A percentile compares a stretch with the other conserved stretches of the same genome.
phyloP scores from a whole-genome alignment of 2,329 filamentous ascomycete species.

The Thelonectria discophora region DNA sequence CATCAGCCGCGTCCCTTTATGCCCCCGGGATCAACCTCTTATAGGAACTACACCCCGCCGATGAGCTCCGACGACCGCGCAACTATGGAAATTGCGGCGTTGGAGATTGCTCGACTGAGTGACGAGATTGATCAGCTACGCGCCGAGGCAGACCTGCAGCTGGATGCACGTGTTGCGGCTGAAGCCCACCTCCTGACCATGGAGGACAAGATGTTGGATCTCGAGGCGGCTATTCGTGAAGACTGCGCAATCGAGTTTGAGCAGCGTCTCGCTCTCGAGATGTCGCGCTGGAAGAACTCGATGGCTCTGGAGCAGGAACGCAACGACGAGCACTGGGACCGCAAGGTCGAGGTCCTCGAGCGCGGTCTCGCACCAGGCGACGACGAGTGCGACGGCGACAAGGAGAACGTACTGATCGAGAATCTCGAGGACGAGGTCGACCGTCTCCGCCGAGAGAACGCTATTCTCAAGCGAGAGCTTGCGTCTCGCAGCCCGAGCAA shows the following conservation, averaged over 20 bases:
- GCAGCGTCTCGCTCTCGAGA: slow-evolving; percentile 75
- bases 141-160: slow-evolving; percentile 74
- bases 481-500: slow-evolving; percentile 70
- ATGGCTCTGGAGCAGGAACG: slow-evolving; percentile 82
- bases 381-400: slow-evolving; percentile 60
- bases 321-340: slow-evolving; percentile 85
- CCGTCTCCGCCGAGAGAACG: slow-evolving; percentile 70
- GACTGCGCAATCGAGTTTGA: slow-evolving; percentile 92
- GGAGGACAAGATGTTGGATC: slow-evolving; percentile 69
- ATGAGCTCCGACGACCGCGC: slow-evolving; percentile 63
- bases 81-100: slow-evolving; percentile 82
- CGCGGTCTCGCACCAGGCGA: slow-evolving; percentile 51
- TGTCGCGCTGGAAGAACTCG: slow-evolving; percentile 81
- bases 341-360: slow-evolving; percentile 77
- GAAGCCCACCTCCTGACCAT: slow-evolving; percentile 78
- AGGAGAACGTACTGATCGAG: slow-evolving; percentile 70
- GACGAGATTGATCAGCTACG: slow-evolving; percentile 78
- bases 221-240: slow-evolving; percentile 87
- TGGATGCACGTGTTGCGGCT: slow-evolving; percentile 72
- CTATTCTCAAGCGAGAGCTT: slow-evolving; percentile 72
- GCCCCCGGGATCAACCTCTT: slow-evolving; percentile 47
- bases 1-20: slow-evolving; percentile 53
- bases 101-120: slow-evolving; percentile 80
- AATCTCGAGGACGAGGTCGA: slow-evolving; percentile 78
- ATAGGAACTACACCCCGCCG: slow-evolving; percentile 52